Evolutionary conservation across 108 stramenopile species (phyloP).

Genomic region (Craspedostauros australis): DNA sequence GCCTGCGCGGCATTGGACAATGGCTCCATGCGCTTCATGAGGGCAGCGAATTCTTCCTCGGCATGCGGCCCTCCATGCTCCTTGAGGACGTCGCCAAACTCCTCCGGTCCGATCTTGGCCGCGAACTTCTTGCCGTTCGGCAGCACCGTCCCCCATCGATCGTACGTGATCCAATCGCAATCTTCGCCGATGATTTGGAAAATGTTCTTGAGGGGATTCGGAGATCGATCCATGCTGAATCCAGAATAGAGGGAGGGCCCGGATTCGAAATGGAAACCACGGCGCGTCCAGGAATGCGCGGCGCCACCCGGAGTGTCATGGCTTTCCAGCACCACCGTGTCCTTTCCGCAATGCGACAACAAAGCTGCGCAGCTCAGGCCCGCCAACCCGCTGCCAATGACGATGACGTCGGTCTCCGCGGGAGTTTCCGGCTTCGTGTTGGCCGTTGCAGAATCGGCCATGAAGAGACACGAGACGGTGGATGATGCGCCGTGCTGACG

Average conservation of each 20-base stretch:
- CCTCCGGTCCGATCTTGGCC: constrained; percentile 72
- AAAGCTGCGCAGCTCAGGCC: constrained; percentile 84
- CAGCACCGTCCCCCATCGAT: constrained; percentile 83
- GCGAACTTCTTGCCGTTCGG: constrained; percentile 77
- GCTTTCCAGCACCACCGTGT: constrained; percentile 73
- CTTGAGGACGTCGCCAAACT: constrained; percentile 58
- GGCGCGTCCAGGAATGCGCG: constrained; percentile 61
- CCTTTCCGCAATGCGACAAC: constrained; percentile 51
- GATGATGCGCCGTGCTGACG: too few relatives aligned
- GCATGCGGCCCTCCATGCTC: constrained; percentile 67
- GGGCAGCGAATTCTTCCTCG: constrained; percentile 58
- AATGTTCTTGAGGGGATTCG: constrained; percentile 91
- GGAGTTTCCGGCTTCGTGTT: too few relatives aligned
- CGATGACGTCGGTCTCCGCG: constrained; percentile 71
- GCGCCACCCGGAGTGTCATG: constrained; percentile 79
- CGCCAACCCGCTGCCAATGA: constrained; percentile 85
- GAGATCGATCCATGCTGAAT: constrained; percentile 58
- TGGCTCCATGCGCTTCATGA: constrained; percentile 63
- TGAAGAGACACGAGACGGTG: too few relatives aligned
- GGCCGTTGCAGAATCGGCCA: too few relatives aligned
- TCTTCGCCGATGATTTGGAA: constrained; percentile 90
- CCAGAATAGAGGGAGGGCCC: constrained; percentile 92
- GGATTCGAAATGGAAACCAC: constrained; percentile 87
- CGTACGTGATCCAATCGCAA: constrained; percentile 61
- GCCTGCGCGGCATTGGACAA: constrained; percentile 67